Base-by-base conservation (phyloP, 805 yeast genomes). In the Yarrowia keelungensis region DNA sequence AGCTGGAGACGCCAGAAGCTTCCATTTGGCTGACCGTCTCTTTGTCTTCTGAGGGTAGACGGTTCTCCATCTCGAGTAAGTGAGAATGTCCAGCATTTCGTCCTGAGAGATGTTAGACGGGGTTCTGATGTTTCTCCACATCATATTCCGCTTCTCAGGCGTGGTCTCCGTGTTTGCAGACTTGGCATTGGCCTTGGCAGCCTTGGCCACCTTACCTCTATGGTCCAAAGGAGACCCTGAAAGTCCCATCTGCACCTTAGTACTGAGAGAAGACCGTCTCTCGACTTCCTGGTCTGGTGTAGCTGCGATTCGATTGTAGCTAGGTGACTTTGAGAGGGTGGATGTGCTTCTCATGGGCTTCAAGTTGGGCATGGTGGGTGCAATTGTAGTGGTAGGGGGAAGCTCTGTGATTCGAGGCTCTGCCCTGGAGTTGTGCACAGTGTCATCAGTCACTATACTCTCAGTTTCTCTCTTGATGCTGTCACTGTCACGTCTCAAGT, bases 1-100 rank as follows among this genome's bases (percentile, higher is more conserved):
- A 0, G 98, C 98, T 0, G 99, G 99, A 0, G 97, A 87, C 14
- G 92, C 89, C 67, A 96, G 82, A 0, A 98, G 93, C 67, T 91
- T 85, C 99, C 99, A 95, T 75, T 93, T 93, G 64, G 93, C 88
- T 15, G 88, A 81, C 73, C 86, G 85, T 67, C 90, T 81, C 67
- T 84, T 86, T 15, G 88, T 86, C 51, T 85, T 84, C 14, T 84
- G 84, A 0, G 98, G 97, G 73, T 91, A 91, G 0, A 92, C 97
- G 77, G 90, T 92, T 69, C 88, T 88, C 99, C 99, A 95, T 69
- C 97, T 84, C 7, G 97, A 94, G 54, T 86, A 87, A n/a, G 87
- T 83, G 9, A 87, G 79, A 69, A 85, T 83, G 11, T 84, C 83
- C 15, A 88, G 79, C 9, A 86, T 79, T 64, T 86, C 88, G 2